Evolutionary conservation across 108 stramenopile genomes (phyloP), one percentile per base, ranked within the genome.

Genomic region (Skeletonema potamos): DNA sequence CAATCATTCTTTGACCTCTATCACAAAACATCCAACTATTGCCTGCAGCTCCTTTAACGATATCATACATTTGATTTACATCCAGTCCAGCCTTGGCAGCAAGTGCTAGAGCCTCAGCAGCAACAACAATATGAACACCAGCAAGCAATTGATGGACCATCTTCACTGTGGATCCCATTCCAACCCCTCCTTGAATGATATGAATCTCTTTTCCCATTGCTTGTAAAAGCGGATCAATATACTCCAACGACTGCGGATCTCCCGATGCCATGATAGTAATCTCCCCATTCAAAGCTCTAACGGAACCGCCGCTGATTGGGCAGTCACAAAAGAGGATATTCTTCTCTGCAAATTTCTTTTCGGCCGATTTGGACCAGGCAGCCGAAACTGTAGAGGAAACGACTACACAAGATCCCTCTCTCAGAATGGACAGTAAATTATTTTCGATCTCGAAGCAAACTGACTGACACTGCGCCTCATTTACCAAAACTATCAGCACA

Each of bases 101-200:
- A 33, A 93, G 54, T 20, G 85, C 84, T 58, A 84, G 64, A 5
- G 92, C 92, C 58, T 93, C 92, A 0, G 89, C 88, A 2, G 86
- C 87, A 2, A 83, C 88, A 26, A 79, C 69, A 64, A 90, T 77
- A 61, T 93, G 92, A 2, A 89, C 87, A 7, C 89, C 92, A 9
- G 92, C 92, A 32, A 93, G 62, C 2, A 93, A 58, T 59, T 93
- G 92, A 69, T 93, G 92, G 0, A 90, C 88, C 73, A 86, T 81
- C 64, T 93, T 92, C 30, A 86, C 88, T 6, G 87, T 89, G 10
- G 78, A 76, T 60, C 87, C 91, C 72, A 71, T 77, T 9, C 91
- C 91, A 15, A 80, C 86, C 27, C 91, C 91, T 32, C 91, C 91
- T 8, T 61, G 8, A 28, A 93, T 84, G 29, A 84, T 63, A 59